Percentiles rank a stretch among this genome's conserved stretches.
Conservation (phyloP, 2,329 filamentous ascomycete genomes). For the Elsinoe australis region DNA sequence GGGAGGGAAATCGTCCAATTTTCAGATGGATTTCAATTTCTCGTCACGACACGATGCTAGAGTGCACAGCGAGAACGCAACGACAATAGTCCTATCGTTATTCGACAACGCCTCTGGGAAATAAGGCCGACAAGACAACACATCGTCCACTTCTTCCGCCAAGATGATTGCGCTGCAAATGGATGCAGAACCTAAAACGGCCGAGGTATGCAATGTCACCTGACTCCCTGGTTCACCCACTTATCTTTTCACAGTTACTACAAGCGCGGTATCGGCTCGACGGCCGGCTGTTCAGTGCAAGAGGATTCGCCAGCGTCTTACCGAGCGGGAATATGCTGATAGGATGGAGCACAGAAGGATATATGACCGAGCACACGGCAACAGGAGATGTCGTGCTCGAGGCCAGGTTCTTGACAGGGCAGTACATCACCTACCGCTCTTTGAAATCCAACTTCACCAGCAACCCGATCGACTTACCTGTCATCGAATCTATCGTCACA, state of each 20-base stretch:
- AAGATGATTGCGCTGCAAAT: conserved; percentile 15
- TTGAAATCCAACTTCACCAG: conserved; percentile 35
- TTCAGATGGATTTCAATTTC: conserved; percentile 30
- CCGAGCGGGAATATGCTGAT: conserved; percentile 32
- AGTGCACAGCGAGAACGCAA: conserved; percentile 20
- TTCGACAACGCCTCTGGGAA: conserved; percentile 17
- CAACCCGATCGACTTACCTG: conserved; percentile 23
- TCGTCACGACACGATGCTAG: conserved; percentile 34
- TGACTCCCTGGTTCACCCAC: too few species aligned
- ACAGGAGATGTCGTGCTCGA: conserved; percentile 30
- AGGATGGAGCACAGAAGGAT: conserved; percentile 32
- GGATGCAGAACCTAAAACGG: too few species aligned
- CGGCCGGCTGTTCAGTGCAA: conserved; percentile 24
- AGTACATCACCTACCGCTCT: conserved; percentile 34
- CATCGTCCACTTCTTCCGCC: conserved; percentile 7
- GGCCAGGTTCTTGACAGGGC: conserved; percentile 29
- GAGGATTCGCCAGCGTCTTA: conserved; percentile 32
- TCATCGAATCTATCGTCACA: conserved; percentile 20
- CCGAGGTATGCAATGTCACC: too few species aligned
- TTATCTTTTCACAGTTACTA: conserved; percentile 5
- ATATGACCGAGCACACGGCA: conserved; percentile 29
- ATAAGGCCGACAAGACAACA: neutral
- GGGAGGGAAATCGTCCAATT: conserved; percentile 28
- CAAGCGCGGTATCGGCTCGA: conserved; percentile 31
- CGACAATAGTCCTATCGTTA: conserved; percentile 12